Percentiles rank a stretch among this genome's conserved stretches.
These are phyloP conservation scores for Setomelanomma holmii DNA, from an alignment of 2,329 filamentous ascomycete genomes.

Conservation along the genomic window DNA sequence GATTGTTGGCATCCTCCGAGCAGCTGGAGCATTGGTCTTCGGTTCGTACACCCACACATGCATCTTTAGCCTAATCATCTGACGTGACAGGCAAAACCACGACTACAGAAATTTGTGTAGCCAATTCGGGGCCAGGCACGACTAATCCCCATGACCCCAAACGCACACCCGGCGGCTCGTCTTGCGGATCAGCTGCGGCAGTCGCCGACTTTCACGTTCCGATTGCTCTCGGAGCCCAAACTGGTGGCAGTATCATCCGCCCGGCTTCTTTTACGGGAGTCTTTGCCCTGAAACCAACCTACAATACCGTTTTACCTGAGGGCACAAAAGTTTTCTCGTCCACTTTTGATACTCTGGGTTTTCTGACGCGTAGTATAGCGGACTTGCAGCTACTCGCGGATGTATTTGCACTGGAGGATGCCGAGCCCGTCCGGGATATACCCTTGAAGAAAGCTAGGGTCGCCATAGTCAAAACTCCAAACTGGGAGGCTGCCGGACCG, in stretches of 20 bases:
- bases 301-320: not conserved
- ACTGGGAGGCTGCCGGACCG: conserved; percentile 40
- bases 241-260: conserved; percentile 66
- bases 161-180: conserved; percentile 68
- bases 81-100: conserved; percentile 30
- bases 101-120: conserved; percentile 67
- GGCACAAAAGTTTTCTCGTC: not conserved
- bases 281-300: conserved; percentile 61
- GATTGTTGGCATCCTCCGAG: not conserved
- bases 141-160: conserved; percentile 60
- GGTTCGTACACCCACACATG: not conserved
- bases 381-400: not conserved
- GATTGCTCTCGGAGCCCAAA: conserved; percentile 67
- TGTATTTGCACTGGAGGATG: not conserved
- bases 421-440: not conserved
- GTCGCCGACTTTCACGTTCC: conserved; percentile 68
- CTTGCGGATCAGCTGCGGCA: conserved; percentile 67
- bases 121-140: conserved; percentile 58
- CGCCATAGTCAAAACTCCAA: conserved; percentile 44
- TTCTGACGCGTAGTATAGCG: not conserved
- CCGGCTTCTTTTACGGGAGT: conserved; percentile 68
- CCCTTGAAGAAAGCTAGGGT: not conserved
- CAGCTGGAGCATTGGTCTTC: not conserved
- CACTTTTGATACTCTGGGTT: not conserved
- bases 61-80: not conserved